phyloP scores from a whole-genome alignment of 192 early-diverging fungal species.

The Mortierella alpina region DNA sequence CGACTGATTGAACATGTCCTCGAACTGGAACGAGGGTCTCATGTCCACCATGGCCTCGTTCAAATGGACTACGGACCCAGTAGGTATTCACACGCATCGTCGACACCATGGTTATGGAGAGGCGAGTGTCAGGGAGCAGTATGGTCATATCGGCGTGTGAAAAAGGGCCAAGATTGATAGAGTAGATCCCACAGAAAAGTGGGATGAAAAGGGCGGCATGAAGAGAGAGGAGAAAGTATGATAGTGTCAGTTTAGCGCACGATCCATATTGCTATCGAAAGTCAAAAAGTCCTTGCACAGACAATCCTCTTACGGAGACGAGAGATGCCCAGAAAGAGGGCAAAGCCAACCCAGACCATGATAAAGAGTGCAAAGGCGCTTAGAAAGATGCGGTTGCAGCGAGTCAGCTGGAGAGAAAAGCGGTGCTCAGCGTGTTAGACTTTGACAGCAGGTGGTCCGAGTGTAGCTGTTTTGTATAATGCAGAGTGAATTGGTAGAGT shows the following conservation, averaged over 20 bases:
- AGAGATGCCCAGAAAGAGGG: constrained; percentile 26
- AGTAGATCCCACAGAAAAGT: not conserved
- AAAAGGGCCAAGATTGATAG: not conserved
- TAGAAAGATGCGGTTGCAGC: constrained; percentile 38
- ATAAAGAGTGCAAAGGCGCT: constrained; percentile 25
- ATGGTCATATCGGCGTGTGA: not conserved
- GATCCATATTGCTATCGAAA: not conserved
- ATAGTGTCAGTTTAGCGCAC: not conserved
- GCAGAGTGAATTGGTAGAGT: not conserved
- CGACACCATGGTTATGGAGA: not conserved
- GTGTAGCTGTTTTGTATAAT: not conserved
- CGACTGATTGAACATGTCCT: constrained; percentile 51
- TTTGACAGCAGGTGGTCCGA: not conserved
- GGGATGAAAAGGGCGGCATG: not conserved
- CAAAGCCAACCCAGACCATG: constrained; percentile 31
- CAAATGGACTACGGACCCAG: constrained; percentile 6
- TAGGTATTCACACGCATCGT: too few species aligned
- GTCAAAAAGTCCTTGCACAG: not conserved
- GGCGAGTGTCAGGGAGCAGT: not conserved
- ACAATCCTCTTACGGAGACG: constrained; percentile 32
- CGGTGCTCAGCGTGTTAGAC: not conserved
- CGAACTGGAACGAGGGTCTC: constrained; percentile 32
- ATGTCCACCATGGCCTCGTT: constrained; percentile 25
- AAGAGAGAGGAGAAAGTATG: not conserved
- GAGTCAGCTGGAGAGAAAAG: constrained; percentile 20